Percentiles rank a stretch among this genome's conserved stretches.
Evolutionary conservation across 768 basidiomycete species (phyloP).

Genomic region (Pleurotus ostreatus): DNA sequence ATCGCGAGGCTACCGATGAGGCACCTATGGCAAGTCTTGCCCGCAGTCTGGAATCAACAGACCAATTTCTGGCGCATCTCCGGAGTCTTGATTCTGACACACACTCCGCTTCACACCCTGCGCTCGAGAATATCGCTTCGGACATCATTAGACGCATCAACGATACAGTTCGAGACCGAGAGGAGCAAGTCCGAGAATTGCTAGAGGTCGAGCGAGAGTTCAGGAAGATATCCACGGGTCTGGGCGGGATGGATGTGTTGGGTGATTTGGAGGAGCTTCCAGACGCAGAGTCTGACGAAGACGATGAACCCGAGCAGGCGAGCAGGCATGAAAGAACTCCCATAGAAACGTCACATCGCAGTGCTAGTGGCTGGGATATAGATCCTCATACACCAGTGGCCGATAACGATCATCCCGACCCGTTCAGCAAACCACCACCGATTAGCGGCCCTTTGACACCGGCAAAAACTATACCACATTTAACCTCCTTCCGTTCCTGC

Average conservation of each 20-base stretch:
- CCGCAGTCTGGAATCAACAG: slow-evolving; percentile 71
- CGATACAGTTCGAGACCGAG: slow-evolving; percentile 71
- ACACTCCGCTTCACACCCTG: slow-evolving; percentile 31
- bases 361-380: slow-evolving; percentile 55
- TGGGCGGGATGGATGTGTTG: slow-evolving; percentile 72
- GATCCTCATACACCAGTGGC: slow-evolving; percentile 47
- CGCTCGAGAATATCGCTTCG: slow-evolving; percentile 68
- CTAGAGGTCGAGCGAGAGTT: slow-evolving; percentile 79
- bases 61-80: slow-evolving; percentile 71
- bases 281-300: slow-evolving; percentile 24
- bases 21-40: slow-evolving; percentile 75
- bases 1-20: slow-evolving; percentile 28
- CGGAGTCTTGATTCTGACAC: slow-evolving; percentile 62
- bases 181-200: slow-evolving; percentile 76
- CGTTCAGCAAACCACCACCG: slow-evolving; percentile 51
- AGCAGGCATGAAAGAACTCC: slow-evolving; percentile 12
- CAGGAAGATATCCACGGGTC: slow-evolving; percentile 69
- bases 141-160: slow-evolving; percentile 76
- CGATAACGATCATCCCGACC: slow-evolving; percentile 40
- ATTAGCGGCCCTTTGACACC: slow-evolving; percentile 51
- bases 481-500: slow-evolving; percentile 67
- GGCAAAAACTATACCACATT: slow-evolving; percentile 56
- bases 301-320: slow-evolving; percentile 21
- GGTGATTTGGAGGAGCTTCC: slow-evolving; percentile 64
- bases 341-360: slow-evolving; percentile 16